These are phyloP conservation scores for Spatholobus suberectus DNA, from an alignment of 306 rosid genomes.

Conservation along the genomic window DNA sequence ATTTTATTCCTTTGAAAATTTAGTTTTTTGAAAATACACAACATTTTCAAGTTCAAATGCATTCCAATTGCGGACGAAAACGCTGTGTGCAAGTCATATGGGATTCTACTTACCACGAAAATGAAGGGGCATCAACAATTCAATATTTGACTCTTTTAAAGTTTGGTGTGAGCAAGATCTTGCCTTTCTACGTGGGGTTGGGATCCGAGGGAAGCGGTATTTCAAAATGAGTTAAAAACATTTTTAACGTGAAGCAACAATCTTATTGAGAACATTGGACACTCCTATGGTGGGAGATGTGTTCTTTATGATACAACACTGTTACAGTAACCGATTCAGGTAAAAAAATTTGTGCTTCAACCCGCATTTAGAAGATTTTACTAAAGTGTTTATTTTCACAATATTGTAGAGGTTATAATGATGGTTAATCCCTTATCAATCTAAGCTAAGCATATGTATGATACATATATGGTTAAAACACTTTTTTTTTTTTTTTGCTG, in stretches of 20 bases:
- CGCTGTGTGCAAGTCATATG: neutral
- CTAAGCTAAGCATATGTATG: neutral
- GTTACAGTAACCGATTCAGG: neutral
- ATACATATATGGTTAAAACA: neutral
- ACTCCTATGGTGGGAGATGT: too few species aligned
- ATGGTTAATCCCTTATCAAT: neutral
- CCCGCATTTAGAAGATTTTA: neutral
- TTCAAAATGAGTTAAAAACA: neutral
- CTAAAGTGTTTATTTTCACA: neutral
- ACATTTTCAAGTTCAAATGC: neutral
- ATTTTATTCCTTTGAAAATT: neutral
- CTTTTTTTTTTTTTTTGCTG: constrained; percentile 17
- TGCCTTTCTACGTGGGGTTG: neutral
- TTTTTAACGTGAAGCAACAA: neutral
- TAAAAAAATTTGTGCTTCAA: neutral
- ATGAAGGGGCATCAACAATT: neutral
- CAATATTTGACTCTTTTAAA: neutral
- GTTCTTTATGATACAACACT: neutral
- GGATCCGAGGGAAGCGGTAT: neutral
- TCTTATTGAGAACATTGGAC: neutral
- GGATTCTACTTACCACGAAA: neutral
- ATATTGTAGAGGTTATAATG: neutral
- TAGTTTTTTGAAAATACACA: neutral
- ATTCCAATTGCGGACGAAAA: neutral
- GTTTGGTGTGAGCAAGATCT: neutral